These are phyloP conservation scores for Ophiosphaerella narmari DNA, from an alignment of 2,329 filamentous ascomycete genomes.

Conservation along the genomic window DNA sequence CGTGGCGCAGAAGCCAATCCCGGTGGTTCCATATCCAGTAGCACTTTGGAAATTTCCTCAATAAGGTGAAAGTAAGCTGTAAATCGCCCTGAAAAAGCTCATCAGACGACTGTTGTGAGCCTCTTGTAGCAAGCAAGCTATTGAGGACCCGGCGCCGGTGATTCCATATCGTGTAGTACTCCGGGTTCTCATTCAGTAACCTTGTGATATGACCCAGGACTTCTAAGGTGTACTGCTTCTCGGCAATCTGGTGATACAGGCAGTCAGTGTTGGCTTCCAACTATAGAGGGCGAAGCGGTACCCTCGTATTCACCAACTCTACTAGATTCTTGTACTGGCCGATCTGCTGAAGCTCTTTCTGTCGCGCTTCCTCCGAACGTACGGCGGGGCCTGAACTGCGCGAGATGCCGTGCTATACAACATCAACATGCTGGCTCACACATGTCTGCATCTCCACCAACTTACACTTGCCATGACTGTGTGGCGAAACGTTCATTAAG, in stretches of 20 bases:
- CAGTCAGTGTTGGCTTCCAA: slow-evolving; percentile 1
- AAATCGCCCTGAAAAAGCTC: slow-evolving; percentile 74
- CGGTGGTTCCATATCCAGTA: slow-evolving; percentile 99
- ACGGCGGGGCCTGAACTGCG: slow-evolving; percentile 60
- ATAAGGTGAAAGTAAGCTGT: slow-evolving; percentile 78
- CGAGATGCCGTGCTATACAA: slow-evolving; percentile 77
- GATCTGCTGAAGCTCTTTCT: slow-evolving; percentile 76
- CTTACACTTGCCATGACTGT: slow-evolving; percentile 49
- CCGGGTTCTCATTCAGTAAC: slow-evolving; percentile 76
- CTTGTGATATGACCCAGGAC: slow-evolving; percentile 72
- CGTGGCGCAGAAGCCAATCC: slow-evolving; percentile 78
- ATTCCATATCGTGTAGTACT: slow-evolving; percentile 93
- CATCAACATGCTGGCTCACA: slow-evolving; percentile 18
- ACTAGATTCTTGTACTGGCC: slow-evolving; percentile 74
- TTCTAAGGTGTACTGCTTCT: slow-evolving; percentile 57
- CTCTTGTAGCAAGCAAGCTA: slow-evolving; percentile 57
- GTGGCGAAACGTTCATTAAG: slow-evolving; percentile 8
- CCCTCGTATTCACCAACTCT: slow-evolving; percentile 67
- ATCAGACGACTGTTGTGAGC: slow-evolving; percentile 39
- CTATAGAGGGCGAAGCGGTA: slow-evolving; percentile 36
- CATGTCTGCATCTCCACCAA: slow-evolving; percentile 1
- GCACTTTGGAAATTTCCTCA: slow-evolving; percentile 89
- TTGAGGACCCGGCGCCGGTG: slow-evolving; percentile 74
- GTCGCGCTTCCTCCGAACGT: slow-evolving; percentile 70
- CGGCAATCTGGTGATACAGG: slow-evolving; percentile 43